Percentiles rank a stretch among this genome's conserved stretches.
phyloP scores from a whole-genome alignment of 2,329 filamentous ascomycete genomes.

The Phyllosticta paracitricarpa region DNA sequence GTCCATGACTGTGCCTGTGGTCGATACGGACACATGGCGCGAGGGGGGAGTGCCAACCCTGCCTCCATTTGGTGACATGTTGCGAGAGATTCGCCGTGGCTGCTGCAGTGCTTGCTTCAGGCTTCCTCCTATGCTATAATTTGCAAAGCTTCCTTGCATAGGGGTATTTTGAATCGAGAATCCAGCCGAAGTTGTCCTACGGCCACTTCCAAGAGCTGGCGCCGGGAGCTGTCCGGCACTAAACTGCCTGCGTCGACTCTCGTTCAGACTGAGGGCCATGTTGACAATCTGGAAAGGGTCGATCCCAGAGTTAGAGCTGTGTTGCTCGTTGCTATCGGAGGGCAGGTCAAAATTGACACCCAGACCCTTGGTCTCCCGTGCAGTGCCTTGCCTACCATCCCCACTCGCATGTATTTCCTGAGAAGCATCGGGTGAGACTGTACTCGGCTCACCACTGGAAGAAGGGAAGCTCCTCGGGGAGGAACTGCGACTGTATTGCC shows the following conservation, averaged over 20 bases:
- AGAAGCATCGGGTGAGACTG: neutral
- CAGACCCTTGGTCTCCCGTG: neutral
- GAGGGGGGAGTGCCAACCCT: conserved; percentile 13
- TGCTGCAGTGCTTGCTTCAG: conserved; percentile 62
- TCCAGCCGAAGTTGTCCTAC: conserved; percentile 34
- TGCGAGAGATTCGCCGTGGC: conserved; percentile 54
- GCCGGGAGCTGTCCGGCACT: conserved; percentile 46
- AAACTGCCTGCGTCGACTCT: conserved; percentile 59
- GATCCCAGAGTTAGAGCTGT: conserved; percentile 44
- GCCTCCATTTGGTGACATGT: conserved; percentile 47
- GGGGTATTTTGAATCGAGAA: conserved; percentile 18
- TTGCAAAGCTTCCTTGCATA: conserved; percentile 28
- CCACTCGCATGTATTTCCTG: neutral
- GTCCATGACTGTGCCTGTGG: conserved; percentile 6
- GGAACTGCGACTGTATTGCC: conserved; percentile 13
- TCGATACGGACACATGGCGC: conserved; percentile 20
- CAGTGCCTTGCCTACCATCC: neutral
- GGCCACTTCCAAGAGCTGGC: conserved; percentile 39
- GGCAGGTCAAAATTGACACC: neutral
- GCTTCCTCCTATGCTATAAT: conserved; percentile 43
- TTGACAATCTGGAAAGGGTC: conserved; percentile 87
- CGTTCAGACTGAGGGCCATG: conserved; percentile 80
- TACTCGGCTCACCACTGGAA: neutral
- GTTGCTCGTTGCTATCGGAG: neutral
- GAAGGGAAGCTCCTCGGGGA: conserved; percentile 13